phyloP scores from a whole-genome alignment of 495 filamentous ascomycete genomes.

The Penicillium angulare region DNA sequence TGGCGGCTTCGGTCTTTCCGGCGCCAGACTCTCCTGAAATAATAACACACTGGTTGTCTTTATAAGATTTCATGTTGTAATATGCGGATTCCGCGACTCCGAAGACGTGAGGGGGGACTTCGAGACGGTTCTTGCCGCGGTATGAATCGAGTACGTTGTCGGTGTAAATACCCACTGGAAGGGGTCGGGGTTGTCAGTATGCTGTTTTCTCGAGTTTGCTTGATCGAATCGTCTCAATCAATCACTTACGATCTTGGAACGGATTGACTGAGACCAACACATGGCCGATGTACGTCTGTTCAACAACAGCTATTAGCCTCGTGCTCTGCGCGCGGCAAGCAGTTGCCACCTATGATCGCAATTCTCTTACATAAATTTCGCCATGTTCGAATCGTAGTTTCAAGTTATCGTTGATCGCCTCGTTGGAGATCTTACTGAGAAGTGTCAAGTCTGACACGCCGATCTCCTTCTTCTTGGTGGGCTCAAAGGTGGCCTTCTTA shows the following conservation, averaged over 20 bases:
- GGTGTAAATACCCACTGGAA: constrained; percentile 91
- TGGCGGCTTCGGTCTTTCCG: constrained; percentile 99
- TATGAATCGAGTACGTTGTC: constrained; percentile 89
- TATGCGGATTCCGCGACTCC: constrained; percentile 95
- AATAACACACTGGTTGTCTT: constrained; percentile 99
- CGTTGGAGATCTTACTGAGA: constrained; percentile 96
- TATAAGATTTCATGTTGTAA: constrained; percentile 99
- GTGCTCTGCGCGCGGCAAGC: constrained; percentile 18
- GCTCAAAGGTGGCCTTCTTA: constrained; percentile 94
- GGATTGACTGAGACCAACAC: constrained; percentile 99
- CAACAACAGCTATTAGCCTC: constrained; percentile 28
- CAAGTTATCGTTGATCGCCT: constrained; percentile 98
- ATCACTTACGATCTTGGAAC: constrained; percentile 77
- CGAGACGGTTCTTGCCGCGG: constrained; percentile 92
- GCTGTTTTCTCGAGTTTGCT: neutral
- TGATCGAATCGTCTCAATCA: neutral
- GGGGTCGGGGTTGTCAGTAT: neutral
- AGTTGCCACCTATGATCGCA: constrained; percentile 11
- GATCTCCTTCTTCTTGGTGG: constrained; percentile 97
- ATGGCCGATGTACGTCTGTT: constrained; percentile 97
- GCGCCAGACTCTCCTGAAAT: constrained; percentile 98
- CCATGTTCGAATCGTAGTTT: constrained; percentile 94
- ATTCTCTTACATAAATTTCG: constrained; percentile 83
- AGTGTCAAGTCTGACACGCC: constrained; percentile 97
- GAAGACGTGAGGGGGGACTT: constrained; percentile 95